Conservation (phyloP, 371 early-diverging fungal species). For the Chytridium lagenaria region DNA sequence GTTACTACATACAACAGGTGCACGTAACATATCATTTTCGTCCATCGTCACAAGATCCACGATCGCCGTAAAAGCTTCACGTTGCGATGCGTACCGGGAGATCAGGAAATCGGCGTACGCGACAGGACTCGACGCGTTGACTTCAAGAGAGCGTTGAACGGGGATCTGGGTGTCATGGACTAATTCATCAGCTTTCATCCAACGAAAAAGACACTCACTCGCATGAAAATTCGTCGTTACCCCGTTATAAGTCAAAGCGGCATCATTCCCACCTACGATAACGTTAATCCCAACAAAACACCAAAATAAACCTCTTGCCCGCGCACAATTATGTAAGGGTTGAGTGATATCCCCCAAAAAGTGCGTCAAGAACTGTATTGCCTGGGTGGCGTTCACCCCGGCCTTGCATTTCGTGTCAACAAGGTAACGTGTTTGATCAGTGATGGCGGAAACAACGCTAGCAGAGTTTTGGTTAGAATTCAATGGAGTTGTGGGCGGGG, state of each 20-base stretch:
- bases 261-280: too few species aligned
- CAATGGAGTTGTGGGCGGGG: too few species aligned
- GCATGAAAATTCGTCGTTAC: conserved; percentile 31
- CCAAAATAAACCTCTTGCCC: conserved; percentile 18
- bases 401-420: conserved; percentile 12
- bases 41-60: conserved; percentile 21
- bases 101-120: conserved; percentile 23
- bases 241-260: conserved; percentile 17
- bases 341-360: conserved; percentile 67
- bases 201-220: too few species aligned
- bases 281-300: too few species aligned
- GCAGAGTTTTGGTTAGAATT: too few species aligned
- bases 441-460: conserved; percentile 34
- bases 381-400: conserved; percentile 16
- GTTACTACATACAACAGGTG: background rate
- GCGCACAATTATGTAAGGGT: conserved; percentile 61
- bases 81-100: conserved; percentile 17
- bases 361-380: conserved; percentile 53
- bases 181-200: too few species aligned
- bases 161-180: conserved; percentile 36
- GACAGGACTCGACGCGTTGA: conserved; percentile 13
- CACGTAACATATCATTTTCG: background rate
- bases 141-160: conserved; percentile 19
- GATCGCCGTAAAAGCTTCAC: conserved; percentile 8
- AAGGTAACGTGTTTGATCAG: conserved; percentile 26